These are phyloP conservation scores for Vicia villosa DNA, from an alignment of 306 rosid genomes.

Conservation along the genomic window DNA sequence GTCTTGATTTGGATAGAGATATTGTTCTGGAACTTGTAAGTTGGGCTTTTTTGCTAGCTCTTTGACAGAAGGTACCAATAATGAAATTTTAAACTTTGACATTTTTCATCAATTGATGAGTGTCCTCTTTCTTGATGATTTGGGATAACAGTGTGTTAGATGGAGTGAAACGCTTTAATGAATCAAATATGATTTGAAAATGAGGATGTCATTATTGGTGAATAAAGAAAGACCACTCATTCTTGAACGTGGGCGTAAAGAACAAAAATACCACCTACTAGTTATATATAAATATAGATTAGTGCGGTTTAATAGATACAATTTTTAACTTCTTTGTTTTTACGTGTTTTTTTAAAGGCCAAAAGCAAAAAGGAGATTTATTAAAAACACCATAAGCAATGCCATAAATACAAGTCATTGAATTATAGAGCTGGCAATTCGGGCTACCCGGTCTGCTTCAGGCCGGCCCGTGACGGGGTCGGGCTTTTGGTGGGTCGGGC, in stretches of 20 bases:
- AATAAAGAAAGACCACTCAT: not conserved
- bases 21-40: conserved; percentile 44
- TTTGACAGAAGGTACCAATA: conserved; percentile 38
- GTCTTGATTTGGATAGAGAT: conserved; percentile 45
- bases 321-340: too few species aligned
- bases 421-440: too few species aligned
- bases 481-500: too few species aligned
- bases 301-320: too few species aligned
- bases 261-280: not conserved
- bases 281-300: too few species aligned
- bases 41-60: conserved; percentile 37
- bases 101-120: not conserved
- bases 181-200: not conserved
- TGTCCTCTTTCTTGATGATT: not conserved
- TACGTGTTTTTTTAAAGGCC: too few species aligned
- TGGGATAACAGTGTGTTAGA: not conserved
- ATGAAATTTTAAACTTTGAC: conserved; percentile 9
- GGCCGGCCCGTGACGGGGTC: too few species aligned
- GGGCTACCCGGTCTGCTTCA: too few species aligned
- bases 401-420: too few species aligned
- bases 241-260: not conserved
- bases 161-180: not conserved
- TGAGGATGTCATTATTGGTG: not conserved
- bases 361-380: too few species aligned
- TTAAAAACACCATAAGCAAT: too few species aligned